Evolutionary conservation across 179 eudicot genomes (phyloP), one percentile per base, ranked within the genome.

Genomic region (Silene coronaria): DNA sequence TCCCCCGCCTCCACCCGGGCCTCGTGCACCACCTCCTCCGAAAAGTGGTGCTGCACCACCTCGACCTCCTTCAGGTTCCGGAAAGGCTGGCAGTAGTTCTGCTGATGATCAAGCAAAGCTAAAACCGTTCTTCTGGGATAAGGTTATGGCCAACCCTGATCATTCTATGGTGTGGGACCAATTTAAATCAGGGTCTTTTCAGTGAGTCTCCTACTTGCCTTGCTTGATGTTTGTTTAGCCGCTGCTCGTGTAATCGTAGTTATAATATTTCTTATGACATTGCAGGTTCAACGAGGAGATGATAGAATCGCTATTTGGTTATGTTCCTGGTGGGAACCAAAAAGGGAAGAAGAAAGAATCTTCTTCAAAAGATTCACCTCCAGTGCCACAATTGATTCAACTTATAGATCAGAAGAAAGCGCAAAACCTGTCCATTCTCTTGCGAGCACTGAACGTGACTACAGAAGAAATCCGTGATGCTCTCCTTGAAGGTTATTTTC

Each of bases 61-160:
- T 76, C 85, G 86, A 6, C 97, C 89, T 11, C 85, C 90, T 53
- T 80, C 84, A 24, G 73, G 66, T 75, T 83, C 81, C 78, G 71
- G 74, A 84, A 84, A 77, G 77, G 78, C 74, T 45, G 75, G 74
- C 21, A 63, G 63, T 51, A 75, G 76, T 71, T 78, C 87, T 17
- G 66, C 61, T 67, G 79, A 23, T 68, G 76, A 26, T 59, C 93
- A 91, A 82, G 79, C 97, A 62, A 96, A 96, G 82, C 79, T 96
- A 22, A 95, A 95, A 88, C 99, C 97, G n/a, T 89, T 95, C 81
- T 95, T 95, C 79, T 95, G 99, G 99, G 99, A 96, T 51, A 96
- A 96, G 85, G 99, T 96, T 76, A 79, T 84, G 22, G 97, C 99
- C 11, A 89, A 82, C 80, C 96, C 99, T 51, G 91, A 93, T 75